Percentiles rank a stretch among this genome's conserved stretches.
These are phyloP conservation scores for Colletotrichum sp. DNA, from an alignment of 2,329 filamentous ascomycete genomes.

Conservation along the genomic window DNA sequence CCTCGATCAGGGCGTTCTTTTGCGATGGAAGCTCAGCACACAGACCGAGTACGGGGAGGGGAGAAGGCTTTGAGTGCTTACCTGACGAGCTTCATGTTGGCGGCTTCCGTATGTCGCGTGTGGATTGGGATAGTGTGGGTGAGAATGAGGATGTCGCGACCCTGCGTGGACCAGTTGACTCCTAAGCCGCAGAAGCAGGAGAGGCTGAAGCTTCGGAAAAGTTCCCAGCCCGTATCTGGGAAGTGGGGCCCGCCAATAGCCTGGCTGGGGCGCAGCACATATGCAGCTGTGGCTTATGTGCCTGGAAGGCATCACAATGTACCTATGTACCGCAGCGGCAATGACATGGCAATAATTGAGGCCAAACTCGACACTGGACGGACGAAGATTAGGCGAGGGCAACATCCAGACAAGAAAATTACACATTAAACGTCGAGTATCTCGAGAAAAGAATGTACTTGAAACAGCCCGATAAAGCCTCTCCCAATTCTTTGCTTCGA, in stretches of 20 bases:
- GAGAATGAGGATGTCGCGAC: neutral
- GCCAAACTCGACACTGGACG: neutral
- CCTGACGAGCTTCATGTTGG: constrained; percentile 96
- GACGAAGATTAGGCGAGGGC: neutral
- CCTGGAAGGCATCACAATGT: neutral
- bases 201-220: constrained; percentile 21
- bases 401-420: neutral
- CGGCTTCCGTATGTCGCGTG: constrained; percentile 24
- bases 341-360: neutral
- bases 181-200: neutral
- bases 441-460: neutral
- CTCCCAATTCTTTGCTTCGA: neutral
- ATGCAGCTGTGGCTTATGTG: neutral
- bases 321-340: neutral
- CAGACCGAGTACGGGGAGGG: constrained; percentile 27
- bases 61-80: constrained; percentile 53
- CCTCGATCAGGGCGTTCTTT: neutral
- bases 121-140: neutral
- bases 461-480: neutral
- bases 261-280: neutral
- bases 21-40: constrained; percentile 9
- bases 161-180: neutral
- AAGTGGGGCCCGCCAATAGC: neutral
- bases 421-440: neutral
- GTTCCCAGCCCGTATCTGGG: constrained; percentile 16